Percentiles rank a stretch among this genome's conserved stretches.
Conservation (phyloP, 108 stramenopile genomes). For the Nitzschia inconspicua region DNA sequence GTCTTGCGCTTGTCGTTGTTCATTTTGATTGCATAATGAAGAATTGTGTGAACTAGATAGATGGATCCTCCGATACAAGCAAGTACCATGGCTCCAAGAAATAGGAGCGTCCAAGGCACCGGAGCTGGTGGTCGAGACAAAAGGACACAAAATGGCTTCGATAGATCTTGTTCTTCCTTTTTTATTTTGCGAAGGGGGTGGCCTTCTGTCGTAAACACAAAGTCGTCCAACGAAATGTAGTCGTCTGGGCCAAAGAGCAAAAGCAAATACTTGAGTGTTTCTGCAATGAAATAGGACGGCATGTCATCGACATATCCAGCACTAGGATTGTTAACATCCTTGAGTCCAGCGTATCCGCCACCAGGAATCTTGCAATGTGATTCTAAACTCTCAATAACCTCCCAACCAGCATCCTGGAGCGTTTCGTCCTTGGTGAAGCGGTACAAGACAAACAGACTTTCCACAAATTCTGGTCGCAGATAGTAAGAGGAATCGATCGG, state of each 20-base stretch:
- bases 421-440: conserved; percentile 41
- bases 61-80: too few species aligned
- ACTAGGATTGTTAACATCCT: conserved; percentile 33
- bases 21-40: too few species aligned
- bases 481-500: conserved; percentile 19
- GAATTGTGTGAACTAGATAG: too few species aligned
- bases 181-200: conserved; percentile 56
- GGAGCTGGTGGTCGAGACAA: conserved; percentile 3
- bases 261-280: conserved; percentile 84
- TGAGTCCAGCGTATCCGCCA: conserved; percentile 42
- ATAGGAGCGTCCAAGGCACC: background rate
- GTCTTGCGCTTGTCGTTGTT: too few species aligned
- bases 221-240: conserved; percentile 24
- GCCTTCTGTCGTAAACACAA: conserved; percentile 78
- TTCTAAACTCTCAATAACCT: conserved; percentile 50
- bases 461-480: conserved; percentile 51
- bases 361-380: conserved; percentile 33
- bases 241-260: conserved; percentile 15
- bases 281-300: conserved; percentile 87
- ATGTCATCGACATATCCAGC: conserved; percentile 47
- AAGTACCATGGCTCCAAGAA: background rate
- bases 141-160: conserved; percentile 2
- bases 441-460: conserved; percentile 47
- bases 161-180: background rate
- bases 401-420: conserved; percentile 57